Conservation (phyloP, 2,329 filamentous ascomycete genomes). For the Phoma sp. region DNA sequence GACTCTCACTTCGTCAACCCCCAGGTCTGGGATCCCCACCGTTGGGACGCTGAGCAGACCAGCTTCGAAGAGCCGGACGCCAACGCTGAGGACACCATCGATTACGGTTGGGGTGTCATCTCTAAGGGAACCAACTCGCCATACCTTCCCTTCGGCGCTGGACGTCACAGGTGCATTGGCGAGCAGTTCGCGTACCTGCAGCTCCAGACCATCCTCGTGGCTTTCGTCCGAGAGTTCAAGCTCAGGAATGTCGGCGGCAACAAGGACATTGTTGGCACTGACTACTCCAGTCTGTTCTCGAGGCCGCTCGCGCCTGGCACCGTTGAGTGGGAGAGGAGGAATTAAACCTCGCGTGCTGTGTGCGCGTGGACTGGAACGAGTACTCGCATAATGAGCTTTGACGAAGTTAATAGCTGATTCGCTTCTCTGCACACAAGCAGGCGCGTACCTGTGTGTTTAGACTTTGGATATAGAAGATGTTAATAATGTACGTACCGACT, state of each 20-base stretch:
- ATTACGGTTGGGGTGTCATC: slow-evolving; percentile 92
- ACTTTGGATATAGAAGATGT: slow-evolving; percentile 15
- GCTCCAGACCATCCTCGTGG: slow-evolving; percentile 81
- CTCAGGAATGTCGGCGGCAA: slow-evolving; percentile 77
- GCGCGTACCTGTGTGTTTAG: slow-evolving; percentile 11
- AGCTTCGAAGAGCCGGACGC: slow-evolving; percentile 48
- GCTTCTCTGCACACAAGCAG: slow-evolving; percentile 15
- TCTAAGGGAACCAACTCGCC: slow-evolving; percentile 89
- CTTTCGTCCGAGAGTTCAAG: slow-evolving; percentile 79
- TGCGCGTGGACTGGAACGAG: neutral
- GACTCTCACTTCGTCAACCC: slow-evolving; percentile 81
- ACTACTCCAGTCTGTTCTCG: slow-evolving; percentile 63
- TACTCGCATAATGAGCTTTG: slow-evolving; percentile 20
- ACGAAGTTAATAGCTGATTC: slow-evolving; percentile 25
- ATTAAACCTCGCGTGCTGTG: slow-evolving; percentile 36
- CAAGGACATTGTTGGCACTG: slow-evolving; percentile 70
- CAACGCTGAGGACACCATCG: slow-evolving; percentile 73
- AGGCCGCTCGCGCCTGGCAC: slow-evolving; percentile 55
- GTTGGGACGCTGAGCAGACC: slow-evolving; percentile 73
- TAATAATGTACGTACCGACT: slow-evolving; percentile 8
- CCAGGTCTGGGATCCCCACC: slow-evolving; percentile 83
- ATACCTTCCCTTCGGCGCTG: slow-evolving; percentile 93
- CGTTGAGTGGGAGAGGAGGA: slow-evolving; percentile 76
- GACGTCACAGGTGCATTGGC: slow-evolving; percentile 91
- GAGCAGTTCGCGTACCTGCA: slow-evolving; percentile 97